Base-by-base conservation (phyloP, 805 yeast species). In the Yarrowia sp. region DNA sequence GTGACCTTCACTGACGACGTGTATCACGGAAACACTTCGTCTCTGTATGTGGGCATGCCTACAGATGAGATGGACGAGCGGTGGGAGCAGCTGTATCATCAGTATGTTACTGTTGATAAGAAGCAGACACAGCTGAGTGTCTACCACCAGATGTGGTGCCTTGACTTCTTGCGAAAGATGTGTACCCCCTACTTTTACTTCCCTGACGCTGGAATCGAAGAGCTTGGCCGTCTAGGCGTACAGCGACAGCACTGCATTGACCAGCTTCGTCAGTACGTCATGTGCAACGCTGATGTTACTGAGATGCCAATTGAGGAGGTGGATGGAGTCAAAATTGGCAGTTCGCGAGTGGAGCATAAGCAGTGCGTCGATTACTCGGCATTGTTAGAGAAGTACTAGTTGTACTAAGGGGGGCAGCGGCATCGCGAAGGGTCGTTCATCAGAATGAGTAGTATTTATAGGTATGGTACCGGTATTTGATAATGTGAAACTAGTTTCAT, bases 61-160 rank as follows among this genome's bases (percentile, higher is more conserved):
- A 18, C 57, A 9, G 57, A 50, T 17, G 57, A 50, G 15, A 14
- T 17, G 10, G 57, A 50, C 31, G 18, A 18, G 11, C 18, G 9
- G n/a, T 50, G 57, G 57, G 33, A 50, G 22, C 32, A 36, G 32
- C 57, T 50, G 2, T 50, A 50, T 8, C 57, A 50, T 14, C 42
- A 50, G 36, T 18, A 35, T 7, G 57, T 50, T 13, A 50, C 42
- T 3, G 22, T 50, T 13, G 33, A 36, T 13, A 42, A 22, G 14
- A 18, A 18, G 10, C 28, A 35, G 57, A 36, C 57, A 8, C 57
- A 50, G 33, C 33, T 50, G 4, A 50, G 57, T 8, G 57, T 50
- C 2, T 50, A 50, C 33, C 57, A 50, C 33, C 57, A 50, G 22
- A 36, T 50, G 57, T 50, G 57, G 57, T 50, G 57, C 13, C 57